These are phyloP conservation scores for Rhizopus sp. DNA, from an alignment of 371 early-diverging fungal species.

Conservation along the genomic window DNA sequence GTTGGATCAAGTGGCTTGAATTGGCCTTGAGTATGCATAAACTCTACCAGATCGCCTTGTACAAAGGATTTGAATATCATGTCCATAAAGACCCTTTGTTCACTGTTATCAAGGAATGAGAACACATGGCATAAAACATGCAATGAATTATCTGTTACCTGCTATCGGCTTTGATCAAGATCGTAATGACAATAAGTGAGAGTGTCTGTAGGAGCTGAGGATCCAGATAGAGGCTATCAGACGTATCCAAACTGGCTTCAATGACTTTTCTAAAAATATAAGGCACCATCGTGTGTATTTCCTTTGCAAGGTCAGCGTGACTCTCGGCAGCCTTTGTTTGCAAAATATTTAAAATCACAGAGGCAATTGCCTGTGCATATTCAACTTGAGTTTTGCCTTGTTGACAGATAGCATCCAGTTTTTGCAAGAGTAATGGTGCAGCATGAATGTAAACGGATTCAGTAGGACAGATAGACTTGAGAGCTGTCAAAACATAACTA, in stretches of 20 bases:
- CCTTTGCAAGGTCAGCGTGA: conserved; percentile 52
- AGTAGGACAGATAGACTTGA: conserved; percentile 28
- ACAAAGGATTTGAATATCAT: conserved; percentile 51
- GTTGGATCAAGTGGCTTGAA: conserved; percentile 14
- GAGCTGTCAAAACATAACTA: conserved; percentile 16
- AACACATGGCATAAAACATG: background rate
- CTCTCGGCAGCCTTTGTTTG: conserved; percentile 39
- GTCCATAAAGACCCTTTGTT: conserved; percentile 51
- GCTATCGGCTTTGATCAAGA: conserved; percentile 49
- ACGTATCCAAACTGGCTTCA: conserved; percentile 38
- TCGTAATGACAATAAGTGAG: conserved; percentile 45
- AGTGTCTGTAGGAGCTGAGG: conserved; percentile 40
- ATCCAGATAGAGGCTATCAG: conserved; percentile 28
- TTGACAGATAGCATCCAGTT: conserved; percentile 38
- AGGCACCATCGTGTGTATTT: conserved; percentile 45
- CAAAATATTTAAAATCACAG: conserved; percentile 34
- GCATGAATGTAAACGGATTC: conserved; percentile 32
- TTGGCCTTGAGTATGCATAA: conserved; percentile 3
- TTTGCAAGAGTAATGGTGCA: conserved; percentile 29
- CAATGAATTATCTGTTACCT: conserved; percentile 26
- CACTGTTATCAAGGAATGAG: conserved; percentile 7
- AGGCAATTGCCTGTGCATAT: background rate
- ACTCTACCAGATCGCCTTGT: conserved; percentile 41
- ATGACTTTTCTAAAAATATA: conserved; percentile 50
- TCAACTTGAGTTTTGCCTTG: conserved; percentile 21